Conservation (phyloP, 495 filamentous ascomycete genomes). For the Daldinia loculata region DNA sequence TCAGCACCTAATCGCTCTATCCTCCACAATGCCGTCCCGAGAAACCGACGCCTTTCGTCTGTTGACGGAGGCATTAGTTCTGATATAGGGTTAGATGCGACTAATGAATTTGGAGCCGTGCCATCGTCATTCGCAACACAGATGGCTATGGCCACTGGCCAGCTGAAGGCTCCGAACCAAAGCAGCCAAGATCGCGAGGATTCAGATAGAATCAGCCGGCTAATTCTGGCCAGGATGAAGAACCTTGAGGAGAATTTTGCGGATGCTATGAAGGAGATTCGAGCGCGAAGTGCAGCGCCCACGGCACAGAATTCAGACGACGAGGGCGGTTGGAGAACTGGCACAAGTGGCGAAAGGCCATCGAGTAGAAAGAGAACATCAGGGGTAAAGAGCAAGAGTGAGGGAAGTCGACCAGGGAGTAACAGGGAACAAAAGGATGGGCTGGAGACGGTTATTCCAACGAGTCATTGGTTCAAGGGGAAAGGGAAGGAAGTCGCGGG, state of each 20-base stretch:
- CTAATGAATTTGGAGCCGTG: conserved; percentile 69
- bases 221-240: conserved; percentile 93
- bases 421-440: conserved; percentile 29
- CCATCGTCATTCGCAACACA: conserved; percentile 82
- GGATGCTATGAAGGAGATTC: conserved; percentile 85
- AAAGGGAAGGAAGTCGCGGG: conserved; percentile 43
- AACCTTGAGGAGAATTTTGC: conserved; percentile 86
- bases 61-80: conserved; percentile 74
- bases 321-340: conserved; percentile 43
- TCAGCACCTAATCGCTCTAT: conserved; percentile 44
- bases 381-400: conserved; percentile 15
- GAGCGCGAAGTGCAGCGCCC: conserved; percentile 61
- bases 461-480: conserved; percentile 36
- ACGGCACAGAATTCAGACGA: conserved; percentile 55
- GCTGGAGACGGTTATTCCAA: conserved; percentile 1
- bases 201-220: conserved; percentile 72
- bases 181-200: conserved; percentile 59
- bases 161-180: conserved; percentile 47
- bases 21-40: conserved; percentile 45
- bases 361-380: conserved; percentile 30
- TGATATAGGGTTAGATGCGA: conserved; percentile 71
- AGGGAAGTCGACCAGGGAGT: conserved; percentile 34
- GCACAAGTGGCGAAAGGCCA: conserved; percentile 29
- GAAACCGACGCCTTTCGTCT: conserved; percentile 59
- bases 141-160: conserved; percentile 74